Evolutionary conservation across 352 stramenopile genomes (phyloP), one percentile per base, ranked within the genome.

Genomic region (Globisporangium carolinianum): DNA sequence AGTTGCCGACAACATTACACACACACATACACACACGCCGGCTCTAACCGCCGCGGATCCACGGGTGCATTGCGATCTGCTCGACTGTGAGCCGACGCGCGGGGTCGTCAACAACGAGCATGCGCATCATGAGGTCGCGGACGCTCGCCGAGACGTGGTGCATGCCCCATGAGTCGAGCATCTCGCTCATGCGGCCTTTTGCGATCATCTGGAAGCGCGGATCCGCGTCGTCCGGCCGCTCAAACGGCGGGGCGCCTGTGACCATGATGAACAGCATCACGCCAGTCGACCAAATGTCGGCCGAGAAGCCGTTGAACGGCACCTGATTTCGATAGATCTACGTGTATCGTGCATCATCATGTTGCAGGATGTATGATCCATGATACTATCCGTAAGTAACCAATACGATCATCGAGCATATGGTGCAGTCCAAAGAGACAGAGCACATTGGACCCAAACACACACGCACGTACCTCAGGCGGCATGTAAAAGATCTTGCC

Each of bases 261-360:
- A 98, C 71, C 84, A 98, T 96, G 70, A 98, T 97, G 75, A 97
- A 98, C 38, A 98, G 67, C 72, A 98, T 96, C 51, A 97, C 87
- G 51, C 93, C 93, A 1, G 89, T 92, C 17, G 88, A 97, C 93
- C 93, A 98, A 63, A 97, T 89, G 75, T 98, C 93, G 11, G 89
- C 92, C 37, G 87, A 88, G 51, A 94, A 94, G 11, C 86, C 86
- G 62, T 97, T 96, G 68, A 96, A 97, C 14, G 82, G 79, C 47
- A 95, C 84, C 65, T 94, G 83, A 69, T 94, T 94, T 46, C 83
- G 83, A 53, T 94, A 94, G 57, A 94, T 94, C 83, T 94, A 62
- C 9, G 15, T 32, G 24, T 32, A 32, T 32, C 24, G 24, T 32
- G 3, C 24, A 32, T 32, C 24, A 32, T 32, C 24, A 32, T 32